Percentiles rank a stretch among this genome's conserved stretches.
These are phyloP conservation scores for Nitzschia putrida DNA, from an alignment of 108 stramenopile genomes.

Conservation along the genomic window DNA sequence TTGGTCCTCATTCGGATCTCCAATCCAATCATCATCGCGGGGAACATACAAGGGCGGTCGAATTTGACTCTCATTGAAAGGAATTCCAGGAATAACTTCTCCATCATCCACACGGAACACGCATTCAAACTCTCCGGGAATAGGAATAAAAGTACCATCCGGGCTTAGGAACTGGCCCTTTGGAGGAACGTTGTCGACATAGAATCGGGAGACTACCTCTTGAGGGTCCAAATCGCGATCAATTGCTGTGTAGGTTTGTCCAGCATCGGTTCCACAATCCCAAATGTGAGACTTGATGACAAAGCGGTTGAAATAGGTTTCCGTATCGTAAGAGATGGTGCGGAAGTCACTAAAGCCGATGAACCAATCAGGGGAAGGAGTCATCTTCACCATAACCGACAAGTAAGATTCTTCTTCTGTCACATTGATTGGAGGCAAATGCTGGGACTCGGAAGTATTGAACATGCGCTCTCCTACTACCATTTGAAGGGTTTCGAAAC, in stretches of 20 bases:
- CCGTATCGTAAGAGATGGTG: constrained; percentile 35
- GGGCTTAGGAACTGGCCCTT: constrained; percentile 40
- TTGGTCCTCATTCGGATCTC: constrained; percentile 22
- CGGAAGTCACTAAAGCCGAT: constrained; percentile 47
- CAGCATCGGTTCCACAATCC: constrained; percentile 56
- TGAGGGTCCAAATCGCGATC: constrained; percentile 58
- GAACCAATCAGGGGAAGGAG: constrained; percentile 57
- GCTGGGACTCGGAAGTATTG: constrained; percentile 38
- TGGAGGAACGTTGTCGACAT: constrained; percentile 20
- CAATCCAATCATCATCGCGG: constrained; percentile 41
- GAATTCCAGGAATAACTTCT: constrained; percentile 23
- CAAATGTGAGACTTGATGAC: constrained; percentile 44
- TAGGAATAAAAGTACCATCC: constrained; percentile 31
- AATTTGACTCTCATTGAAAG: constrained; percentile 35
- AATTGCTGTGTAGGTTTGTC: constrained; percentile 39
- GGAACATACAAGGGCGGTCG: constrained; percentile 25
- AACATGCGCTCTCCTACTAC: constrained; percentile 38
- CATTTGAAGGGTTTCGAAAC: constrained; percentile 39
- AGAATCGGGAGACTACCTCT: constrained; percentile 31
- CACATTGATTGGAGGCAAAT: constrained; percentile 48
- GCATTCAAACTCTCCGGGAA: constrained; percentile 47
- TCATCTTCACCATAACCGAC: constrained; percentile 40
- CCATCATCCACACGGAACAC: constrained; percentile 37
- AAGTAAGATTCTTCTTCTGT: constrained; percentile 39
- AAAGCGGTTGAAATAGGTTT: constrained; percentile 46